Conservation (phyloP, 192 early-diverging fungal genomes). For the Podila epigama region DNA sequence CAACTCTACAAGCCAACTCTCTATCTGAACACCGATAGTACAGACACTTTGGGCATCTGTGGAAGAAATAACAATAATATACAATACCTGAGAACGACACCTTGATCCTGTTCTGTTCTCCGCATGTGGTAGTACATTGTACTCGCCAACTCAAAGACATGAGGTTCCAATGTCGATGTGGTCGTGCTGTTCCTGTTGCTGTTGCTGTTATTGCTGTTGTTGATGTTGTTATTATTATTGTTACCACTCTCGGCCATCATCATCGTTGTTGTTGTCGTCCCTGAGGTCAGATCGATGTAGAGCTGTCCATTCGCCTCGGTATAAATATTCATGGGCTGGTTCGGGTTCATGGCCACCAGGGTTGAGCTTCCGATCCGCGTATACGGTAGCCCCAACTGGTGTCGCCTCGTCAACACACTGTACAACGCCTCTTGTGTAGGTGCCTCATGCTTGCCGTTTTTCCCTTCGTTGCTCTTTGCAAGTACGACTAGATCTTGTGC, state of each 20-base stretch:
- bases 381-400: constrained; percentile 57
- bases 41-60: neutral
- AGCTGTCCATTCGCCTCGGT: constrained; percentile 55
- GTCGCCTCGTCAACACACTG: constrained; percentile 28
- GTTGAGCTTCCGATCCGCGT: constrained; percentile 55
- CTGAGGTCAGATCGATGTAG: constrained; percentile 54
- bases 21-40: no score
- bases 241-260: no score
- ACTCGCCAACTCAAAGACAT: constrained; percentile 73
- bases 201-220: neutral
- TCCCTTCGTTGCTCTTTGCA: constrained; percentile 25
- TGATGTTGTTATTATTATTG: no score
- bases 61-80: neutral
- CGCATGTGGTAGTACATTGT: constrained; percentile 75
- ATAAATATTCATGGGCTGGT: constrained; percentile 52
- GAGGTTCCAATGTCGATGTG: constrained; percentile 55
- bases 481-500: constrained; percentile 40
- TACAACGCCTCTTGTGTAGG: constrained; percentile 33
- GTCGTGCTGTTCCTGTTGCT: neutral
- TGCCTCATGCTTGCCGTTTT: constrained; percentile 22
- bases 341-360: constrained; percentile 61
- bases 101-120: constrained; percentile 70
- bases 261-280: constrained; percentile 19
- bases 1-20: neutral
- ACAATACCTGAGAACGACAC: constrained; percentile 67